Conservation (phyloP, 129 eudicot species). For the Helichrysum umbraculigerum region DNA sequence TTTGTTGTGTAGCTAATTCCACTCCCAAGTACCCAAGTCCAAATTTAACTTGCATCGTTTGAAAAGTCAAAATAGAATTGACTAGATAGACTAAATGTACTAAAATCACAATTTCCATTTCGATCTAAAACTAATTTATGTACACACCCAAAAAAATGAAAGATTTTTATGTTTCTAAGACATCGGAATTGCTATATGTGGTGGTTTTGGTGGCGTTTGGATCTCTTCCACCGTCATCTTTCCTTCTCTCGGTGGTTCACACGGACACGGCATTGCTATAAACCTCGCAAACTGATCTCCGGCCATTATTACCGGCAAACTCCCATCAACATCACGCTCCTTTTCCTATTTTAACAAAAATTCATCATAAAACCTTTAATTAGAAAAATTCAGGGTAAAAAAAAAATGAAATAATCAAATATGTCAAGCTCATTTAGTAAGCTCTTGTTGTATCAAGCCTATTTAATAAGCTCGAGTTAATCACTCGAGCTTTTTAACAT, state of each 20-base stretch:
- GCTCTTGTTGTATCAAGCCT: not conserved
- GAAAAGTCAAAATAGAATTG: constrained; percentile 23
- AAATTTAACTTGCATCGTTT: not conserved
- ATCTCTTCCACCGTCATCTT: constrained; percentile 31
- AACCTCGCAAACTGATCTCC: constrained; percentile 79
- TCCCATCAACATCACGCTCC: constrained; percentile 39
- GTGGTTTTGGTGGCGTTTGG: constrained; percentile 58
- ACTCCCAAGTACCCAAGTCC: not conserved
- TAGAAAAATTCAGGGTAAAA: not conserved
- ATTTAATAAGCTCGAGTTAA: too few species aligned
- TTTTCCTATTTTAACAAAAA: constrained; percentile 42
- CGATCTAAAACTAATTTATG: not conserved
- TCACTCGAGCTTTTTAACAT: too few species aligned
- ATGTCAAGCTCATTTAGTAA: not conserved
- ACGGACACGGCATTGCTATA: constrained; percentile 95
- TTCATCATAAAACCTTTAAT: not conserved
- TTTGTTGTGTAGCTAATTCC: constrained; percentile 22
- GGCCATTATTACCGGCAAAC: constrained; percentile 84
- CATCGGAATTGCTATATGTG: constrained; percentile 55
- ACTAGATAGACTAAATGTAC: not conserved
- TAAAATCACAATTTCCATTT: constrained; percentile 22
- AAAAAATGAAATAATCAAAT: not conserved
- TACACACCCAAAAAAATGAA: constrained; percentile 13
- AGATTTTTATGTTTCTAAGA: constrained; percentile 16
- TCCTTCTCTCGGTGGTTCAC: constrained; percentile 56